These are phyloP conservation scores for Microbotryum silenes-acaulis DNA, from an alignment of 1,284 basidiomycete species.

Conservation along the genomic window DNA sequence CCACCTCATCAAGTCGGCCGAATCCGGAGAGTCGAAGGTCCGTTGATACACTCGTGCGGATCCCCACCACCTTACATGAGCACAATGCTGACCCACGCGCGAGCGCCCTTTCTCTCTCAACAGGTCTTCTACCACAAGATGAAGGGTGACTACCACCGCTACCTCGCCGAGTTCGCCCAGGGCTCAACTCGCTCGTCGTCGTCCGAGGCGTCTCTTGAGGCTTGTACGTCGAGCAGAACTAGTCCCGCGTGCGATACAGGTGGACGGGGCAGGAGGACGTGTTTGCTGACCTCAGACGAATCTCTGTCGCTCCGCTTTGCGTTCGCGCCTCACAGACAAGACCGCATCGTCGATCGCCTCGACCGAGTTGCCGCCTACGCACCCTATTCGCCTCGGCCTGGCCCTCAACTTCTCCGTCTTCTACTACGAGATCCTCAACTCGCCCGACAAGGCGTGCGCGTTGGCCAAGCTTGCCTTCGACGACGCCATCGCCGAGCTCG, in stretches of 20 bases:
- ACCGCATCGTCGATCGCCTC: slow-evolving; percentile 44
- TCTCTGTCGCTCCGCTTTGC: background rate
- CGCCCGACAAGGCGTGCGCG: slow-evolving; percentile 44
- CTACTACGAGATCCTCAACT: slow-evolving; percentile 48
- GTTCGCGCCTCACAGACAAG: slow-evolving; percentile 37
- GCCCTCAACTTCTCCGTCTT: slow-evolving; percentile 48
- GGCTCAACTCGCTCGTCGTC: slow-evolving; percentile 37
- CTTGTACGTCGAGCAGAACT: slow-evolving; percentile 31
- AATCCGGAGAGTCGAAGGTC: slow-evolving; percentile 38
- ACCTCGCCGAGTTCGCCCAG: slow-evolving; percentile 47
- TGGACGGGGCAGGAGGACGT: background rate
- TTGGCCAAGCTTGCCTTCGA: slow-evolving; percentile 48
- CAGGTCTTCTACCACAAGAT: slow-evolving; percentile 42
- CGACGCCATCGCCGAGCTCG: slow-evolving; percentile 48
- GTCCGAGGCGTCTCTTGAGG: slow-evolving; percentile 41
- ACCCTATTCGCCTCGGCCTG: slow-evolving; percentile 46
- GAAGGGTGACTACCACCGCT: slow-evolving; percentile 49
- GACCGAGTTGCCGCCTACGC: slow-evolving; percentile 44
- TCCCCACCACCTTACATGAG: background rate
- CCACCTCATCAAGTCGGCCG: slow-evolving; percentile 40
- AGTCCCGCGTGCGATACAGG: no score
- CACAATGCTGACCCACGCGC: no score
- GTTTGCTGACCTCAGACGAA: background rate
- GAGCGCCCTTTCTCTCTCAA: background rate
- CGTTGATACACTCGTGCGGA: background rate